Percentiles rank a stretch among this genome's conserved stretches.
These are phyloP conservation scores for Cupressus sempervirens DNA, from an alignment of 75 land plant genomes.

Conservation along the genomic window DNA sequence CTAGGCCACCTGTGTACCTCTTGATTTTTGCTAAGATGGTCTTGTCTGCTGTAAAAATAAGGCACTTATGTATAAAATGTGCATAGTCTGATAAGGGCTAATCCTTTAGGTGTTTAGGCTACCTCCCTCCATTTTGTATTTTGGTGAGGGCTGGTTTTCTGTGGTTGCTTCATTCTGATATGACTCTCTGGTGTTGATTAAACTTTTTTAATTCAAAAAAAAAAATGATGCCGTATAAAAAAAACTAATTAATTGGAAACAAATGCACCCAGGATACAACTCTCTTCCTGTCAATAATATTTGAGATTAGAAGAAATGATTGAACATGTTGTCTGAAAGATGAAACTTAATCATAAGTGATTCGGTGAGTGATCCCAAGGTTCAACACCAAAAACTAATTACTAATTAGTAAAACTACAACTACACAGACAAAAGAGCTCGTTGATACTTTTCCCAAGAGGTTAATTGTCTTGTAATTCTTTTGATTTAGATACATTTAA, in stretches of 20 bases:
- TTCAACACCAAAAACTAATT: background rate
- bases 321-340: background rate
- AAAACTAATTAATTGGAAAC: background rate
- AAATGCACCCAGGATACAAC: background rate
- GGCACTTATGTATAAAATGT: too few relatives aligned
- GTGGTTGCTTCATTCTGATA: too few relatives aligned
- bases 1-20: too few relatives aligned
- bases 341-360: background rate
- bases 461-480: background rate
- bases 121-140: too few relatives aligned
- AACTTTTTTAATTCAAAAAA: background rate
- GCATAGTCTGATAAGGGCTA: too few relatives aligned
- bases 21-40: too few relatives aligned
- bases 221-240: too few relatives aligned
- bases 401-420: slow-evolving; percentile 8
- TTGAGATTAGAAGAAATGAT: background rate
- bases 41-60: too few relatives aligned
- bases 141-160: too few relatives aligned
- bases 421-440: background rate
- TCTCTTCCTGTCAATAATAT: background rate
- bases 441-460: background rate
- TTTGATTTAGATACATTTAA: background rate
- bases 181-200: too few relatives aligned
- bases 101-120: too few relatives aligned
- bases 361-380: background rate